These are phyloP conservation scores for Apostasia ramifera DNA, from an alignment of 106 monocot species.

Conservation along the genomic window DNA sequence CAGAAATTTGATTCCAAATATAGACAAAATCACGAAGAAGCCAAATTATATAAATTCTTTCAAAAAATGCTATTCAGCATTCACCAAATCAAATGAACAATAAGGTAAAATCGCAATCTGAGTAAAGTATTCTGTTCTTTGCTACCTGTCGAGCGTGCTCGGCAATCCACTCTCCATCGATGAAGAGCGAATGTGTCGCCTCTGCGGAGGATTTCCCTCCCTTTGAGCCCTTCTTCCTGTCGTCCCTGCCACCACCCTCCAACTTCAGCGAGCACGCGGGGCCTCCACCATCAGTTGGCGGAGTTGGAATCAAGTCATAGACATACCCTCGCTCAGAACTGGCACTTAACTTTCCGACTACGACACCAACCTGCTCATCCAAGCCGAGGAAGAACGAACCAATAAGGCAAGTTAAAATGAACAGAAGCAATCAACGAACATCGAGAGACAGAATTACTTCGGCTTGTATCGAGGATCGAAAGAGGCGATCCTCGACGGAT, in stretches of 20 bases:
- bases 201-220: constrained; percentile 28
- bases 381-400: background rate
- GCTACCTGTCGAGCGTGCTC: constrained; percentile 89
- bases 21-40: background rate
- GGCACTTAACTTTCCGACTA: constrained; percentile 54
- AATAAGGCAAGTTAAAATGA: background rate
- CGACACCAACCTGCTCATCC: constrained; percentile 47
- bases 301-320: constrained; percentile 80
- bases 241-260: constrained; percentile 17
- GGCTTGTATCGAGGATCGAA: constrained; percentile 19
- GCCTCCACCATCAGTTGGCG: constrained; percentile 59
- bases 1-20: background rate
- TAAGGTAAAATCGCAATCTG: background rate
- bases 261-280: constrained; percentile 52
- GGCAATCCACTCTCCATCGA: constrained; percentile 88
- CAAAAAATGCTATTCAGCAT: no score
- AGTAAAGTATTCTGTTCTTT: background rate
- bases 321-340: constrained; percentile 48
- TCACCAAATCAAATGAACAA: no score
- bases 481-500: constrained; percentile 58
- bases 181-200: constrained; percentile 19
- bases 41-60: background rate
- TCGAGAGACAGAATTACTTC: constrained; percentile 1
- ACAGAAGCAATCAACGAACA: background rate
- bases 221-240: constrained; percentile 51